Base-by-base conservation (phyloP, 768 basidiomycete species). In the Boletus bicolor region DNA sequence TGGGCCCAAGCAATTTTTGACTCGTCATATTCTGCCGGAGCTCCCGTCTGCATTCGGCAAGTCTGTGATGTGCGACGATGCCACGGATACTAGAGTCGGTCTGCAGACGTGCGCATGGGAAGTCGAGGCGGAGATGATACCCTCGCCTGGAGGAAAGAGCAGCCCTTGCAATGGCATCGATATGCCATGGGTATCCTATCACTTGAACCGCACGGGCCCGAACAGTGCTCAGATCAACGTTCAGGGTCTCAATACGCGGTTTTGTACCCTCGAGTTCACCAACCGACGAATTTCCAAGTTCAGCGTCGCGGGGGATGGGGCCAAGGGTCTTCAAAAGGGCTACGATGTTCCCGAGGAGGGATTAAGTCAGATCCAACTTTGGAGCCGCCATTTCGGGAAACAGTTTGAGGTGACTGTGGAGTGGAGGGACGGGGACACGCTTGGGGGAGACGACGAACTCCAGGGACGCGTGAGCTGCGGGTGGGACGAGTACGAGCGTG, bases 401-500 rank as follows among this genome's bases (percentile, higher is more conserved):
- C 71, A 66, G 56, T 84, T 85, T 51, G 74, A 71, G 32, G 82
- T 85, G 36, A 75, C 80, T 53, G 71, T 86, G 17, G 75, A 77
- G 26, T 84, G 82, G 80, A 68, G 75, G 36, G 57, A 58, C 15
- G 51, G 24, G 53, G 54, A 52, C 61, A 37, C 30, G 53, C 17
- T 5, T 8, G 63, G 37, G 3, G 44, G 21, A 37, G 67, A 66
- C 2, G 62, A 62, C 1, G 43, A 10, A 1, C 38, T 66, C 1
- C 44, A 61, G 28, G 87, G 84, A 30, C 75, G 77, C 4, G 76
- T 84, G 21, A 81, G 79, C 17, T 87, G 85, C 57, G 79, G 81
- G 52, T 88, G 85, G 82, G 80, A 77, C n/a, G 87, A 89, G 64
- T 83, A 84, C 60, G 80, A 82, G 68, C 81, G 80, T 61, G 83